phyloP scores from a whole-genome alignment of 2,329 filamentous ascomycete species.

The Shiraia sp. region DNA sequence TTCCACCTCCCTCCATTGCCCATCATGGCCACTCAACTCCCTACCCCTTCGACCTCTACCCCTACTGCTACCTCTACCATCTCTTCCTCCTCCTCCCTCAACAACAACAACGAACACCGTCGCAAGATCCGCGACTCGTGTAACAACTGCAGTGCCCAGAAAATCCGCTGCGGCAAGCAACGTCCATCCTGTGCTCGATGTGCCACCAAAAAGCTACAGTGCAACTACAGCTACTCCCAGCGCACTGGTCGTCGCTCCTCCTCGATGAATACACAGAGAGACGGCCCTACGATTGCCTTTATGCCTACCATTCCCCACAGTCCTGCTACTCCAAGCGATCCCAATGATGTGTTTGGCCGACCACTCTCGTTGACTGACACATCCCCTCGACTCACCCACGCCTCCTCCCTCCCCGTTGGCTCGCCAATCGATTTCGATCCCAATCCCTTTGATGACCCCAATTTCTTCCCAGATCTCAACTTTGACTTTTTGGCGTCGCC shows the following conservation, averaged over 20 bases:
- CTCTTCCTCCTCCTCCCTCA: too few species aligned
- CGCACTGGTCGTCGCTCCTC: constrained; percentile 1
- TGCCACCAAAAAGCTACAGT: not conserved
- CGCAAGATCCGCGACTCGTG: constrained; percentile 2
- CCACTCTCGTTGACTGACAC: not conserved
- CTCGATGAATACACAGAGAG: not conserved
- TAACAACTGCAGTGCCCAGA: constrained; percentile 3
- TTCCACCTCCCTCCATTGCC: not conserved
- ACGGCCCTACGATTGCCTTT: not conserved
- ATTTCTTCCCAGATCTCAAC: not conserved
- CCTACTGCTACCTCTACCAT: not conserved
- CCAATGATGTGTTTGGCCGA: not conserved
- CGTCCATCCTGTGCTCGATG: constrained; percentile 2
- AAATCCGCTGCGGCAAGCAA: constrained; percentile 2
- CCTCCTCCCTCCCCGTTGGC: not conserved
- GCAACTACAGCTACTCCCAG: constrained; percentile 3
- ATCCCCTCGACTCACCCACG: not conserved
- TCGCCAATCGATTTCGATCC: not conserved
- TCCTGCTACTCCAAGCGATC: not conserved
- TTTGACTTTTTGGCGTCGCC: not conserved
- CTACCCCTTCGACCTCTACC: not conserved
- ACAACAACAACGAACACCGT: not conserved
- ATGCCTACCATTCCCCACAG: not conserved
- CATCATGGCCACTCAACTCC: constrained; percentile 1
- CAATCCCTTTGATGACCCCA: not conserved